Conservation (phyloP, 768 basidiomycete genomes). For the Clavulina sp. region DNA sequence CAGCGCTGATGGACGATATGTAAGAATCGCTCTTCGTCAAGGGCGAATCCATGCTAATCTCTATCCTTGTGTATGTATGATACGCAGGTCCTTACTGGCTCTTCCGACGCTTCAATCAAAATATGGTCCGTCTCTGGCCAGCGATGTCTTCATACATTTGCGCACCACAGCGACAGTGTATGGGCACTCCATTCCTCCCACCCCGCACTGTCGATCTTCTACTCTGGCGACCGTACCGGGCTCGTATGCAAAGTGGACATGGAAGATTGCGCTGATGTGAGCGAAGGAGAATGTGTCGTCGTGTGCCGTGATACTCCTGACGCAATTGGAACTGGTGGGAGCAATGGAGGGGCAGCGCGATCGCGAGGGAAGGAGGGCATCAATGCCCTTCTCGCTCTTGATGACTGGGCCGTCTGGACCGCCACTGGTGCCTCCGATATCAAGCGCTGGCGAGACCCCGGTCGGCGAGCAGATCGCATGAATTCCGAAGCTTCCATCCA, state of each 20-base stretch:
- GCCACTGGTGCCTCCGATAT: conserved; percentile 70
- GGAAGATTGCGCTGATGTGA: conserved; percentile 58
- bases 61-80: neutral
- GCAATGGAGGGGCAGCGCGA: conserved; percentile 2
- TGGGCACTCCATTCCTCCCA: conserved; percentile 87
- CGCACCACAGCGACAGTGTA: conserved; percentile 76
- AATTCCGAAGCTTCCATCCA: neutral
- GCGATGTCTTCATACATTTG: conserved; percentile 87
- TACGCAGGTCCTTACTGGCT: conserved; percentile 58
- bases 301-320: conserved; percentile 32
- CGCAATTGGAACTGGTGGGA: conserved; percentile 13
- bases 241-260: conserved; percentile 83
- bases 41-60: conserved; percentile 5
- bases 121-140: conserved; percentile 84
- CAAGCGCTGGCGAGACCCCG: conserved; percentile 63
- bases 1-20: conserved; percentile 81
- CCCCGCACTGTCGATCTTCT: conserved; percentile 74
- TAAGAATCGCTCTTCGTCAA: conserved; percentile 25
- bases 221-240: conserved; percentile 89
- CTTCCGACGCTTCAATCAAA: conserved; percentile 76
- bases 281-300: conserved; percentile 78
- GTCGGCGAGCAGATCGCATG: conserved; percentile 24
- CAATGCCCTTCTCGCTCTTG: conserved; percentile 65
- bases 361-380: conserved; percentile 38
- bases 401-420: conserved; percentile 79